phyloP scores from a whole-genome alignment of 176 grass and related monocot species.

The Musa acuminata region DNA sequence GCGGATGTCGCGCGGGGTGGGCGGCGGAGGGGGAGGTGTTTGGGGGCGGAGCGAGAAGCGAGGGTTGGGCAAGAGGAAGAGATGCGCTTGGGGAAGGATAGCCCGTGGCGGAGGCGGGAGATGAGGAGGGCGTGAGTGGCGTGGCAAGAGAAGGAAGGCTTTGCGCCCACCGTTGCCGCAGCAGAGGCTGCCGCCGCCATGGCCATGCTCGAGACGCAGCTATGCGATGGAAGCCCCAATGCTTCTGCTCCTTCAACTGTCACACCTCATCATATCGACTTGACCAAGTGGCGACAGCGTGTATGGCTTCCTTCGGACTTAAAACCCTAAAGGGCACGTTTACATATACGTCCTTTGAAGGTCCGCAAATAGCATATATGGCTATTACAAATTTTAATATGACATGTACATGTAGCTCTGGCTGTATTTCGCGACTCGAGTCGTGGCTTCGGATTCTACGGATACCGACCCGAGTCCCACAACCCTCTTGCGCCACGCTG shows the following conservation, averaged over 20 bases:
- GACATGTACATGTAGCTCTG: no score
- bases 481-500: no score
- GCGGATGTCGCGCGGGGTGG: background rate
- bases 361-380: no score
- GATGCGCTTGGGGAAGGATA: slow-evolving; percentile 16
- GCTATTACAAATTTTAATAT: no score
- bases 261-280: background rate
- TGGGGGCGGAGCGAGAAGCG: slow-evolving; percentile 3
- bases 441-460: no score
- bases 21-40: slow-evolving; percentile 15
- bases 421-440: no score
- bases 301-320: no score
- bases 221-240: slow-evolving; percentile 9
- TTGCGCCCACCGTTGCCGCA: background rate
- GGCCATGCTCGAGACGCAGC: background rate
- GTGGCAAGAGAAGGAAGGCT: background rate
- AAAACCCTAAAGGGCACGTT: no score
- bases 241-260: background rate
- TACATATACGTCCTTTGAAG: no score
- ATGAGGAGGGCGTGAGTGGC: background rate
- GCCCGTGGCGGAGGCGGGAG: background rate
- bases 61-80: background rate
- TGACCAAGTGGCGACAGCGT: background rate
- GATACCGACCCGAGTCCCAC: no score
- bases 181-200: slow-evolving; percentile 5